Base-by-base conservation (phyloP, 192 early-diverging fungal species). In the Podila verticillata region DNA sequence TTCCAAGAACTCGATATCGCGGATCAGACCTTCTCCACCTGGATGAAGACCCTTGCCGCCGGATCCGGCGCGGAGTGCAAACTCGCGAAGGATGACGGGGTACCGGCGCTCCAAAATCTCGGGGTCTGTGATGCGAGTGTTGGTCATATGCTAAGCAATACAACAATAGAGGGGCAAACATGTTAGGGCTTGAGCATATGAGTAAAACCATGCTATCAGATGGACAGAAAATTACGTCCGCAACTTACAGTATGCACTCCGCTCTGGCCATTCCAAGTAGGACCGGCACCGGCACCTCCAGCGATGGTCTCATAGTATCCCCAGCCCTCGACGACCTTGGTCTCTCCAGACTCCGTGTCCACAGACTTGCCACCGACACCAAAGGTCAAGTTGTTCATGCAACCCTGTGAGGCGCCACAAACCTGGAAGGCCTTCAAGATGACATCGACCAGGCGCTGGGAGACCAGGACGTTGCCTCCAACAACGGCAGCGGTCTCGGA, bases 231-330 rank as follows among this genome's bases (percentile, higher is more conserved):
- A 2, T 17, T 44, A 44, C 3, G 2, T 44, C 15, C 39, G 13
- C 15, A 44, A 78, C 70, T 44, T 84, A 84, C 83, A 17, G 87
- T 89, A 75, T 92, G 91, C 4, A 92, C 91, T 70, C 91, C 90
- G 67, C 91, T 92, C 49, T 93, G 89, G 8, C 97, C 97, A 66
- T 92, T 61, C 97, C 97, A 99, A 0, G 87, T 87, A 2, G 94
- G 92, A 4, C 97, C 97, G 7, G 96, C 97, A 22, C 97, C 97
- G 60, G 90, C 90, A 47, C 91, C 90, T 44, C 94, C 91, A 48
- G 91, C 94, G 72, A 99, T 97, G 8, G 96, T 98, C 81, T 99
- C 96, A 83, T 98, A 98, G 73, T 99, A 99, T 24, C 96, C 96
- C 91, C 95, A 97, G 29, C 96, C 95, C 3, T 93, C 88, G 44